A percentile compares a stretch with the other conserved stretches of the same genome.
Evolutionary conservation across 2,329 filamentous ascomycete species (phyloP).

Genomic region (Colletotrichum endophyticum): DNA sequence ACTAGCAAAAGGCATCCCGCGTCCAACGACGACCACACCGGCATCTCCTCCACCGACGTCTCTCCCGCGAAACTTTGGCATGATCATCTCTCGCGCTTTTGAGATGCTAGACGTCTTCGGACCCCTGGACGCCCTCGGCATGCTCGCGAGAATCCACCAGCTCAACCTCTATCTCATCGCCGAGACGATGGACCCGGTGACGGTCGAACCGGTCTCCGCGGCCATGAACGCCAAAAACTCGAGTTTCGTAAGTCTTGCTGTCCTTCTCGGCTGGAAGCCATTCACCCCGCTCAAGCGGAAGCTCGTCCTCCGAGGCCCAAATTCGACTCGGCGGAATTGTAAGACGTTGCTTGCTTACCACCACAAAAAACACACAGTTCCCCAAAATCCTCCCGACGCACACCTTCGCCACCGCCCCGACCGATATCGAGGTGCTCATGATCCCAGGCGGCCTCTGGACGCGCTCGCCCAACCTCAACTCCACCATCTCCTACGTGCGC

Average conservation of each 20-base stretch:
- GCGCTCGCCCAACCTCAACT: slow-evolving; percentile 29
- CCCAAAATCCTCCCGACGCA: slow-evolving; percentile 27
- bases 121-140: slow-evolving; percentile 44
- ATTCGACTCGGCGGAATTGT: neutral
- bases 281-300: neutral
- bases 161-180: slow-evolving; percentile 11
- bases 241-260: slow-evolving; percentile 5
- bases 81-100: slow-evolving; percentile 50
- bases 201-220: neutral
- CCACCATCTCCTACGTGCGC: slow-evolving; percentile 37
- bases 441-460: slow-evolving; percentile 53
- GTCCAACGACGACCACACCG: neutral
- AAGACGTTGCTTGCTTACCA: neutral
- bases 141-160: neutral
- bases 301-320: neutral
- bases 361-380: neutral
- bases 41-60: neutral
- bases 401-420: slow-evolving; percentile 49
- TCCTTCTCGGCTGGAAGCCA: neutral
- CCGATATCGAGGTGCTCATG: slow-evolving; percentile 56
- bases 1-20: neutral
- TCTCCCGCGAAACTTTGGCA: slow-evolving; percentile 35
- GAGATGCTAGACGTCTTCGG: slow-evolving; percentile 51
- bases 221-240: slow-evolving; percentile 17
- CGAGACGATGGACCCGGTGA: slow-evolving; percentile 16